Conservation (phyloP, 441 rosid species). For the Aleurites moluccanus region DNA sequence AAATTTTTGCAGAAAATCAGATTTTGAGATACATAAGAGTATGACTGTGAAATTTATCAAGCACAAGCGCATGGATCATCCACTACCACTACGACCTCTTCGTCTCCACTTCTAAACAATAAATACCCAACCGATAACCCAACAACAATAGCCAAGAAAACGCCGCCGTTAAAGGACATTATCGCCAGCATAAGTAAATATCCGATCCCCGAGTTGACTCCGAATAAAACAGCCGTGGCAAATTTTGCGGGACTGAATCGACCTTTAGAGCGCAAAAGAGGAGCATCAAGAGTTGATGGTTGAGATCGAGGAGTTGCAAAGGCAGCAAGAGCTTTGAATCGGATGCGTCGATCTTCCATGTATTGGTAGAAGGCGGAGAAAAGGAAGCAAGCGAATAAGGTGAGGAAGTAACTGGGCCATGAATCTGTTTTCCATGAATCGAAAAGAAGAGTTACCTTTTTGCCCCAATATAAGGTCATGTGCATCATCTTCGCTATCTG, state of each 20-base stretch:
- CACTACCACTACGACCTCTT: constrained; percentile 22
- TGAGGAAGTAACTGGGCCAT: constrained; percentile 42
- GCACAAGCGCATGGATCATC: constrained; percentile 63
- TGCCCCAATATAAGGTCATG: constrained; percentile 78
- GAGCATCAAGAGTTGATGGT: not conserved
- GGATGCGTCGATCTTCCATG: constrained; percentile 50
- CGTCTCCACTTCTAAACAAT: constrained; percentile 34
- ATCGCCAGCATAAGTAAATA: constrained; percentile 65
- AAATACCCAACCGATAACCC: constrained; percentile 52
- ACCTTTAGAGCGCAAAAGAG: constrained; percentile 28
- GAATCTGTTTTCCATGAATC: constrained; percentile 57
- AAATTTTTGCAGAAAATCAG: not conserved
- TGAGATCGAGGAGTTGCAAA: no score
- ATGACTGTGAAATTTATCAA: constrained; percentile 5
- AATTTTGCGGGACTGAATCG: constrained; percentile 25
- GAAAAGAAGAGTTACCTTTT: constrained; percentile 50
- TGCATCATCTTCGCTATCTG: constrained; percentile 55
- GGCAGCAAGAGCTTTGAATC: constrained; percentile 28
- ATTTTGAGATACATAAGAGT: not conserved
- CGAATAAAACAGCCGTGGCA: constrained; percentile 37
- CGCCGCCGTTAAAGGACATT: constrained; percentile 74
- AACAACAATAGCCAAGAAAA: constrained; percentile 47
- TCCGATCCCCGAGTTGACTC: constrained; percentile 56
- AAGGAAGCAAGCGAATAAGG: constrained; percentile 55
- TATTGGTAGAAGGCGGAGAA: constrained; percentile 53